Evolutionary conservation across 257 asterid genomes (phyloP).

Genomic region (Gentiana straminea): DNA sequence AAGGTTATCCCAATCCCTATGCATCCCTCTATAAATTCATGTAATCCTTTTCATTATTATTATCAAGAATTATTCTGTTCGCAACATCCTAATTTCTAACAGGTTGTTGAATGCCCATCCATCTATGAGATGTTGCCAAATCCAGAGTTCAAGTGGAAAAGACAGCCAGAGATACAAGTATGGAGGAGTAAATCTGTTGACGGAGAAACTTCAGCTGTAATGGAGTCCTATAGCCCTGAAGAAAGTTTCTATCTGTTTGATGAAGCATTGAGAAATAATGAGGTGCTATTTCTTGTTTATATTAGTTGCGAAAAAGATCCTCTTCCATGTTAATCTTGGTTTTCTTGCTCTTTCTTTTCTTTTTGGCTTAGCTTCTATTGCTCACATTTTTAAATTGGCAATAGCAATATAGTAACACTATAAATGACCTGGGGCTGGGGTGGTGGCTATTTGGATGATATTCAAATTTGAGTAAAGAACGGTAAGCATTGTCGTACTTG

Average conservation of each 20-base stretch:
- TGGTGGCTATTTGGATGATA: too few species aligned
- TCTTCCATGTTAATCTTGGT: background rate
- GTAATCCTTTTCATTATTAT: too few species aligned
- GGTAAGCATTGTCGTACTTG: too few species aligned
- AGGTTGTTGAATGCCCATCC: slow-evolving; percentile 79
- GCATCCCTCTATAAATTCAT: too few species aligned
- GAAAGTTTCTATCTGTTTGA: slow-evolving; percentile 42
- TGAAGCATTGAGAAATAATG: slow-evolving; percentile 60
- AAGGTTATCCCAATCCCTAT: too few species aligned
- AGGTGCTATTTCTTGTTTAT: slow-evolving; percentile 33
- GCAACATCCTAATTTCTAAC: too few species aligned
- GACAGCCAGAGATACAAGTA: slow-evolving; percentile 59
- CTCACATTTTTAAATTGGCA: too few species aligned
- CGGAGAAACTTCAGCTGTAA: slow-evolving; percentile 33
- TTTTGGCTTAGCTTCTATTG: too few species aligned
- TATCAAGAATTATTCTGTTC: too few species aligned
- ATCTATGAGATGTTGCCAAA: slow-evolving; percentile 73
- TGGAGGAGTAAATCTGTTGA: slow-evolving; percentile 51
- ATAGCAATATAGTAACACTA: too few species aligned
- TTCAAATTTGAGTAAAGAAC: too few species aligned
- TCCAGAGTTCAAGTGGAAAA: slow-evolving; percentile 61
- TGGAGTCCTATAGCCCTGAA: slow-evolving; percentile 40
- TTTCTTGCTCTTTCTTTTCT: background rate
- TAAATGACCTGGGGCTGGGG: too few species aligned
- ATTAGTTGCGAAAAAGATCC: background rate